Base-by-base conservation (phyloP, 140 eudicot species). In the Stevia rebaudiana region DNA sequence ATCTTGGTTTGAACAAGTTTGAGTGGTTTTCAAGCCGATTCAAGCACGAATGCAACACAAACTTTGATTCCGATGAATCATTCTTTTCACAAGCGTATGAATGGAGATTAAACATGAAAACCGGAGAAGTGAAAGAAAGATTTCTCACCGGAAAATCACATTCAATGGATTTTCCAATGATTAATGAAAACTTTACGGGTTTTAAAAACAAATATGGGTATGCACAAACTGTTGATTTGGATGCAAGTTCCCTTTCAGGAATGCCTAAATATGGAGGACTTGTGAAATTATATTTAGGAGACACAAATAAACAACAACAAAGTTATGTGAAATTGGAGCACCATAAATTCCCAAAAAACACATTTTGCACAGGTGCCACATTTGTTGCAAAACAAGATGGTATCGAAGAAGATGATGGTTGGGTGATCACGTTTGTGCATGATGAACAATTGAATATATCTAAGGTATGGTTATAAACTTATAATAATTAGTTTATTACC, bases 81-180 rank as follows among this genome's bases (percentile, higher is more conserved):
- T 69, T 81, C 15, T 78, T 84, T 58, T 53, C 82, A 16, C 79
- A 69, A 5, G 74, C 70, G 0, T 82, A 80, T 3, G 89, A 82
- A 60, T 87, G 94, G 94, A 80, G 94, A 68, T 61, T 84, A 33
- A 79, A 87, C 75, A 74, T 84, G 79, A 37, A 67, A 41, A 82
- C 84, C 0, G 83, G 95, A 25, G 84, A 84, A 42, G 89, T 80
- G 43, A 73, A 71, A 70, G 89, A 80, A 75, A 77, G 68, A 57
- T 57, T 65, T 31, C 83, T 82, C 60, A 82, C 85, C 0, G 94
- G 86, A 67, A 84, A 66, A 2, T 61, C 70, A 0, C 55, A 51
- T 41, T 77, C 89, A 5, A 84, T 84, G 89, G 95, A 87, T 21
- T 84, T 87, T 63, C 94, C 95, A 7, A 65, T 87, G 79, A 76